These are phyloP conservation scores for Tolypocladium capitatum DNA, from an alignment of 2,329 filamentous ascomycete species.

Conservation along the genomic window DNA sequence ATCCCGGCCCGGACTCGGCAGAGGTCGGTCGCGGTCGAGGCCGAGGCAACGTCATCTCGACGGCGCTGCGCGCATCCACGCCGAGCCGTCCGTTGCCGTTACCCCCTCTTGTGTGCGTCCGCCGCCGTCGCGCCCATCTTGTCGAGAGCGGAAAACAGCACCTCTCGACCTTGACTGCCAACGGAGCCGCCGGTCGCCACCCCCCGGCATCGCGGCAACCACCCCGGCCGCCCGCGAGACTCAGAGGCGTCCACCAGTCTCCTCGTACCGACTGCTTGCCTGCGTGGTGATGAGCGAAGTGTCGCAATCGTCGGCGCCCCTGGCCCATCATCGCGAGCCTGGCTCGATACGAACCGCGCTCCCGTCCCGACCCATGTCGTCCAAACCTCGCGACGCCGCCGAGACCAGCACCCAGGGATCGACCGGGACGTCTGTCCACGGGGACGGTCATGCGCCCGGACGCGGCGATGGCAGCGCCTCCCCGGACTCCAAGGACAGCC, in stretches of 20 bases:
- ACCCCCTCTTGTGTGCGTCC: background rate
- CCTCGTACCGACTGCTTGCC: background rate
- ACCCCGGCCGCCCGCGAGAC: background rate
- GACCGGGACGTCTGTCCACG: conserved; percentile 10
- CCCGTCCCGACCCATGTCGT: conserved; percentile 23
- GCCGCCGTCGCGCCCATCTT: background rate
- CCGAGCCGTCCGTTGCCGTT: background rate
- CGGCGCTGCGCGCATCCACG: background rate
- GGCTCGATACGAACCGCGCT: conserved; percentile 21
- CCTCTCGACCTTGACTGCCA: background rate
- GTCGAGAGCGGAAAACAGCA: background rate
- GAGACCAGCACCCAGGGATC: conserved; percentile 5
- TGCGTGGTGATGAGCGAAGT: conserved; percentile 19
- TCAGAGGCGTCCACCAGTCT: background rate
- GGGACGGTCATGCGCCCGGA: conserved; percentile 9
- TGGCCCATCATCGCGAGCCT: conserved; percentile 17
- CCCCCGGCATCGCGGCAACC: background rate
- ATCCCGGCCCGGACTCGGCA: background rate
- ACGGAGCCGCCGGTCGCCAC: background rate
- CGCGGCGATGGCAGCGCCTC: conserved; percentile 13
- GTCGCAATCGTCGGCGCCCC: conserved; percentile 10
- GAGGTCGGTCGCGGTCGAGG: too few species aligned
- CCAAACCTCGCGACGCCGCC: conserved; percentile 14
- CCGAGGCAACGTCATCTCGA: background rate
- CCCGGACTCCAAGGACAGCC: conserved; percentile 13